Evolutionary conservation across 106 monocot species (phyloP), one percentile per base, ranked within the genome.

Genomic region (Allium fistulosum): DNA sequence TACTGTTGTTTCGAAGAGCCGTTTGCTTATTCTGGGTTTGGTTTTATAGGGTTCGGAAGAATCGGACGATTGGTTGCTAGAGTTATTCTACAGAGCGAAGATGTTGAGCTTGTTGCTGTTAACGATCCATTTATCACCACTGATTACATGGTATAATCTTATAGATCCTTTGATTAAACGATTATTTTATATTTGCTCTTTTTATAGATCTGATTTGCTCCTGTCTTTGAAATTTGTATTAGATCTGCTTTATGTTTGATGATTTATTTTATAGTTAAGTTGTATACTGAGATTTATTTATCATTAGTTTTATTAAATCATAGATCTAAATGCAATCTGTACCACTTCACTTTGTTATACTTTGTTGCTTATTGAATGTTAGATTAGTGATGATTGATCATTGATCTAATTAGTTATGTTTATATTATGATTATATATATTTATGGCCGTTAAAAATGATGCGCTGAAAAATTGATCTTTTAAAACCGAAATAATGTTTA

Each of bases 71-170:
- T 94, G 74, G 94, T 94, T 2, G 94, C 94, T 6, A 80, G 94
- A 68, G 94, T 91, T 10, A 87, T 84, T 0, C 85, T 94, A 15
- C 88, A 83, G 78, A 91, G 83, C 51, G 78, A 84, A 9, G 91
- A 95, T 72, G 81, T 91, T 17, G 95, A 95, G 83, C 90, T 91
- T 14, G 95, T 95, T 7, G 95, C 91, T 58, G 79, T 95, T 45
- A 95, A 95, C 65, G 95, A 95, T 69, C 95, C 95, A 14, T 95
- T 95, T 76, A 91, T 91, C 81, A 88, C 79, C 83, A 88, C 95
- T 7, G 95, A 95, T 22, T 95, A 95, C 85, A 95, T 95, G 95
- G 94, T 95, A 78, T 8, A 61, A 47, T 5, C 17, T 53, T 13
- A 6, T 67, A 67, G 7, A 37, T 73, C n/a, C 2, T 16, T 48